Percentiles rank a stretch among this genome's conserved stretches.
These are phyloP conservation scores for Phytophthora agathidicida DNA, from an alignment of 352 stramenopile species.

Conservation along the genomic window DNA sequence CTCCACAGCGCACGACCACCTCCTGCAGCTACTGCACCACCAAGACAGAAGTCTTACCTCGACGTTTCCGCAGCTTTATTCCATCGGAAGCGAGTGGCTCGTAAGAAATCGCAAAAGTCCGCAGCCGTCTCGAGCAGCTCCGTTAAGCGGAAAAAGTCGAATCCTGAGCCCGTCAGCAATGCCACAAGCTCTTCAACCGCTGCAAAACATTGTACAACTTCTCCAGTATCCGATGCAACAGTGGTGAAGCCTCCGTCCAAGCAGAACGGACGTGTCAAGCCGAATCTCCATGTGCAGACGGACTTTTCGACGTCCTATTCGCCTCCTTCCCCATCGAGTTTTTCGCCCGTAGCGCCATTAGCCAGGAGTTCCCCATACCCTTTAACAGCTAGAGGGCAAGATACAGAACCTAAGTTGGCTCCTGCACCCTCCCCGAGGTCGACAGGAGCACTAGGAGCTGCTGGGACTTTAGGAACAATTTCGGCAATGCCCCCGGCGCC, in stretches of 20 bases:
- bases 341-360: conserved; percentile 30
- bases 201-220: not conserved
- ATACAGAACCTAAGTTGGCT: conserved; percentile 11
- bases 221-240: not conserved
- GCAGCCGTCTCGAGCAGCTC: conserved; percentile 18
- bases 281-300: conserved; percentile 42
- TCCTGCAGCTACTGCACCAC: not conserved
- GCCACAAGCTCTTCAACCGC: not conserved
- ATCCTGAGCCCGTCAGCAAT: conserved; percentile 1
- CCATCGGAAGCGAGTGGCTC: conserved; percentile 29
- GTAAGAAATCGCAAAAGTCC: conserved; percentile 23
- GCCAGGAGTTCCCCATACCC: conserved; percentile 36
- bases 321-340: conserved; percentile 16
- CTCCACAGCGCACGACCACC: not conserved
- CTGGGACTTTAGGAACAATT: not conserved
- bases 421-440: conserved; percentile 4
- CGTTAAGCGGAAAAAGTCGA: conserved; percentile 21
- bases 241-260: not conserved
- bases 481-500: conserved; percentile 31
- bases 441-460: not conserved
- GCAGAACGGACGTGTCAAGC: conserved; percentile 19
- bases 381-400: conserved; percentile 11
- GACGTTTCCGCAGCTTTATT: conserved; percentile 27
- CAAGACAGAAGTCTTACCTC: conserved; percentile 14
- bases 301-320: conserved; percentile 31